These are phyloP conservation scores for Alternaria rosae DNA, from an alignment of 2,329 filamentous ascomycete genomes.

Conservation along the genomic window DNA sequence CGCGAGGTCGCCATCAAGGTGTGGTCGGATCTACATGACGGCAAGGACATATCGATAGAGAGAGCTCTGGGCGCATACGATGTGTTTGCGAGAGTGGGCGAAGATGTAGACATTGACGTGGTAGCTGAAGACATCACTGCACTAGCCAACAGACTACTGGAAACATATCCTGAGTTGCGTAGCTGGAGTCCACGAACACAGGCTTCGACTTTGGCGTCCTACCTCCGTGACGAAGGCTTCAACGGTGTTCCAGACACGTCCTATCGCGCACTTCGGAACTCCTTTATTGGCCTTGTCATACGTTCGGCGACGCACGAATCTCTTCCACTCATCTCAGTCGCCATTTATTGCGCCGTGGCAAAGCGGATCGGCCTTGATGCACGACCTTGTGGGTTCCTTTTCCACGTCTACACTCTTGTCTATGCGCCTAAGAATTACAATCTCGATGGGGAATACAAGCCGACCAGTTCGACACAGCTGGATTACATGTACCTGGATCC, in stretches of 20 bases:
- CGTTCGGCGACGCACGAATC: constrained; percentile 77
- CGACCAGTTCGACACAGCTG: constrained; percentile 31
- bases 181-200: constrained; percentile 69
- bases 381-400: constrained; percentile 80
- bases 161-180: constrained; percentile 61
- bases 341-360: constrained; percentile 85
- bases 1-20: constrained; percentile 78
- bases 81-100: constrained; percentile 81
- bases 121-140: constrained; percentile 67
- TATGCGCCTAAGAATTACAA: constrained; percentile 66
- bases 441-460: constrained; percentile 51
- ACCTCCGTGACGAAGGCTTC: constrained; percentile 72
- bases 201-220: constrained; percentile 72
- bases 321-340: constrained; percentile 83
- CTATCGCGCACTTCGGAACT: constrained; percentile 85
- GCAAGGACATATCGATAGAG: constrained; percentile 69
- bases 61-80: constrained; percentile 83
- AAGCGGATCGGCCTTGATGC: constrained; percentile 77
- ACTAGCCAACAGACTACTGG: constrained; percentile 65
- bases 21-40: constrained; percentile 68
- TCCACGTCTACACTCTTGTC: constrained; percentile 84
- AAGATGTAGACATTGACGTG: constrained; percentile 75
- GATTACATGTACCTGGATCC: constrained; percentile 83
- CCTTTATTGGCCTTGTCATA: constrained; percentile 83
- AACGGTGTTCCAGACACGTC: constrained; percentile 74